Base-by-base conservation (phyloP, 1,139 yeast genomes). In the Taphrina pruni region DNA sequence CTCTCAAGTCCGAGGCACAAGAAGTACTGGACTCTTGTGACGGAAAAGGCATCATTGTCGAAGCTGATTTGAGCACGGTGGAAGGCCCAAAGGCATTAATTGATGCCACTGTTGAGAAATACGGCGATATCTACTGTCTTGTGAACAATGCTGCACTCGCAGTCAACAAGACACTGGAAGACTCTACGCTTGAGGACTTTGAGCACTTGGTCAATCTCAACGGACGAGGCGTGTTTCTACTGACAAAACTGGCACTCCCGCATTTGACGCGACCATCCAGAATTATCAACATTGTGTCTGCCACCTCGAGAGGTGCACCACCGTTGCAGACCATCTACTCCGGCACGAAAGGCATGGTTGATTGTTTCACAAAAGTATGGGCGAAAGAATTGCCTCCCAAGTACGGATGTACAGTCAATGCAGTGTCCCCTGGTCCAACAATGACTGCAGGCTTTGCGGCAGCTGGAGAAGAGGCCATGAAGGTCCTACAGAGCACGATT, bases 51-150 rank as follows among this genome's bases (percentile, higher is more conserved):
- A 46, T 46, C 3, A 46, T 46, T n/a, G 51, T 46, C 26, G 26
- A 46, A 20, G 51, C 51, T 9, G 51, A 46, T 46, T n/a, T 46
- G 51, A 46, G 51, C 51, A 46, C 51, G 11, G 51, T 46, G 20
- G 51, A 46, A 12, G 51, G 51, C 8, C 51, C 51, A n/a, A n/a
- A 46, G 11, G 20, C 51, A 46, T 46, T 46, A 21, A n/a, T 46
- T 9, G 26, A 46, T 46, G 51, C 51, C 9, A 20, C 51, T 4
- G 20, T 46, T 6, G 6, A n/a, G 26, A 46, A 46, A 46, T 46
- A 46, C 20, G 51, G 26, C 3, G 20, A n/a, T 5, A 46, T 46
- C 11, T 46, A 46, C 6, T 46, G 51, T 46, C 20, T 46, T 20
- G 51, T 46, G 17, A 46, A 46, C 51, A 46, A 46, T 20, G 51